Base-by-base conservation (phyloP, 2,329 filamentous ascomycete species). In the Neofusicoccum sp. region DNA sequence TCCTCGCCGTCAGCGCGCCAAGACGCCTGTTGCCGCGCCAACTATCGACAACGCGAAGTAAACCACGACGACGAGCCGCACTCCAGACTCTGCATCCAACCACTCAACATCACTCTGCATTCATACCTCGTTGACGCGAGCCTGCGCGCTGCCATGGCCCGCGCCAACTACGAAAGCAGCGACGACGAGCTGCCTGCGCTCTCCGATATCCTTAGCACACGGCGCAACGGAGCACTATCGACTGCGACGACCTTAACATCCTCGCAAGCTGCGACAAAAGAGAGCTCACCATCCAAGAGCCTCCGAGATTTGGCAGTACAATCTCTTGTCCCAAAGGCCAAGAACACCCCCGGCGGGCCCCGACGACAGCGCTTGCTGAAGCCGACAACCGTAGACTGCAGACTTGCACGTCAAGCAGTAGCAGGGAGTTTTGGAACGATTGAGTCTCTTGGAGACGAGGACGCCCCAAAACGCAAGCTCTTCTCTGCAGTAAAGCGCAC, bases 291-390 rank as follows among this genome's bases (percentile, higher is more conserved):
- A 20, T 8, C 47, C 30, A 24, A 16, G 20, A 12, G 16, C 8
- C n/a, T 14, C n/a, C 28, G 11, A 3, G 9, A 33, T 5, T 16
- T 31, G n/a, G 4, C 38, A 4, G 38, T 11, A 7, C 26, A 31
- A 16, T 14, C 38, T 9, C 61, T 68, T 14, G 61, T 67, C 14
- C 66, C 67, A 2, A 71, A 70, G 45, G 60, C 64, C 14, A 45
- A 64, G 12, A 57, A 54, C 1, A 44, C 48, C 3, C 61, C 67
- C 2, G 69, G 66, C 38, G 69, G 71, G 4, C 48, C 60, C 24
- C 68, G 66, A 28, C 72, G 69, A 51, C 72, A 74, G 61, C 69
- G 72, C 6, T 61, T 71, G 8, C 63, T 75, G n/a, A 65, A 71
- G 24, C 68, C 71, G 7, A 66, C 74, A 6, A 68, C 69, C 30